A percentile compares a stretch with the other conserved stretches of the same genome.
Evolutionary conservation across 1,139 yeast species (phyloP).

Genomic region (Kurtzmaniella quercitrusa): DNA sequence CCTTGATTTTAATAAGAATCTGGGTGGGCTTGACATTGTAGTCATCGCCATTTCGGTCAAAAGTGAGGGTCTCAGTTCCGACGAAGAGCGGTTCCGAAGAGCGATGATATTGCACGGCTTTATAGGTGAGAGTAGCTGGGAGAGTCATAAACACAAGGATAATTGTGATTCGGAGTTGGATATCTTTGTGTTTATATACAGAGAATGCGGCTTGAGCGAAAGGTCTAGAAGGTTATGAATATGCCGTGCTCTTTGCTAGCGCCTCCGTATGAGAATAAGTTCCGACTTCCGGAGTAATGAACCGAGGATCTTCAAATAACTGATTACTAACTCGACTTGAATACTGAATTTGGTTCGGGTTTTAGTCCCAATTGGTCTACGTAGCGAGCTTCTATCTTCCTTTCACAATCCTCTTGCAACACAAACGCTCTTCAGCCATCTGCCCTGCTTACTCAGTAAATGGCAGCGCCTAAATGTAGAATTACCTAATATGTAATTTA

Average conservation of each 20-base stretch:
- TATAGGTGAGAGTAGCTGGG: neutral
- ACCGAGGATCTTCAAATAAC: too few species aligned
- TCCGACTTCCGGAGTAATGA: neutral
- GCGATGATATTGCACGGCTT: neutral
- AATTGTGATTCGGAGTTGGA: neutral
- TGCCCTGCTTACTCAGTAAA: too few species aligned
- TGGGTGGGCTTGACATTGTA: slow-evolving; percentile 36
- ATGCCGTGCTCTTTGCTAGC: neutral
- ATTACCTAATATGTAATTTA: too few species aligned
- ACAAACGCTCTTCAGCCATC: too few species aligned
- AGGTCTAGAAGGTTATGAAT: neutral
- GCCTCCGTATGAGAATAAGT: neutral
- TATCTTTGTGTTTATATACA: neutral
- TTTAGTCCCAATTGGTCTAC: too few species aligned
- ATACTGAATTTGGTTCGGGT: too few species aligned
- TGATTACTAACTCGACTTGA: too few species aligned
- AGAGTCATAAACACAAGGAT: neutral
- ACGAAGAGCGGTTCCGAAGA: neutral
- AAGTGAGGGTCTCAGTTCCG: neutral
- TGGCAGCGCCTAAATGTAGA: too few species aligned
- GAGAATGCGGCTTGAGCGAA: neutral
- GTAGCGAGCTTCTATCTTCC: too few species aligned
- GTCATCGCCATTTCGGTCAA: slow-evolving; percentile 21
- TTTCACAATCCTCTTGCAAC: too few species aligned
- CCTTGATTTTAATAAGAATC: slow-evolving; percentile 53